A percentile compares a stretch with the other conserved stretches of the same genome.
These are phyloP conservation scores for Heterobasidion parviporum DNA, from an alignment of 1,284 basidiomycete species.

Conservation along the genomic window DNA sequence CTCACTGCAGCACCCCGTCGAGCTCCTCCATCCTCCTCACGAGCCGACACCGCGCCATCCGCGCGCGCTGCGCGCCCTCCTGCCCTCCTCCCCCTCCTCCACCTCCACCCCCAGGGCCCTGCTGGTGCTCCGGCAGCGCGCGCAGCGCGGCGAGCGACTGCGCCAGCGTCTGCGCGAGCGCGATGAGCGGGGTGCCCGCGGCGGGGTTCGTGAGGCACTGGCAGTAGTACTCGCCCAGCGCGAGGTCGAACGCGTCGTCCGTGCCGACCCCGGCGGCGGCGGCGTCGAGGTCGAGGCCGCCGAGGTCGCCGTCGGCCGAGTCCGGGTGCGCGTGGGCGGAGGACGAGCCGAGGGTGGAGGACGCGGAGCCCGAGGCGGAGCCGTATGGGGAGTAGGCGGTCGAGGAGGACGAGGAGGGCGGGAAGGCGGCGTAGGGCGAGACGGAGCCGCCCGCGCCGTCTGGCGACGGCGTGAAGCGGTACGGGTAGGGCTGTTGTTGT, in stretches of 20 bases:
- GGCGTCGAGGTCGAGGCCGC: neutral
- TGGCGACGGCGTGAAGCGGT: slow-evolving; percentile 19
- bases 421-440: slow-evolving; percentile 11
- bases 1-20: slow-evolving; percentile 60
- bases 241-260: neutral
- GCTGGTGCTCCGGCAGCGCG: slow-evolving; percentile 53
- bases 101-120: slow-evolving; percentile 11
- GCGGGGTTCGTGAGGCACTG: slow-evolving; percentile 57
- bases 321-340: slow-evolving; percentile 8
- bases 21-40: slow-evolving; percentile 56
- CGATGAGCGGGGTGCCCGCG: slow-evolving; percentile 46
- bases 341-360: slow-evolving; percentile 7
- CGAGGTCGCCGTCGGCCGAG: slow-evolving; percentile 1
- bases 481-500: slow-evolving; percentile 11
- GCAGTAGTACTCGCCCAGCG: slow-evolving; percentile 23
- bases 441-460: slow-evolving; percentile 9
- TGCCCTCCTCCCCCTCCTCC: too few species aligned
- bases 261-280: neutral
- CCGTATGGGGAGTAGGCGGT: slow-evolving; percentile 4
- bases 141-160: slow-evolving; percentile 46
- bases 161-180: slow-evolving; percentile 58
- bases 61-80: slow-evolving; percentile 12
- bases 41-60: slow-evolving; percentile 33
- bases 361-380: slow-evolving; percentile 4
- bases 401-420: slow-evolving; percentile 5